A percentile compares a stretch with the other conserved stretches of the same genome.
Conservation (phyloP, 202 grass and related monocot genomes). For the Hordeum pubiflorum region DNA sequence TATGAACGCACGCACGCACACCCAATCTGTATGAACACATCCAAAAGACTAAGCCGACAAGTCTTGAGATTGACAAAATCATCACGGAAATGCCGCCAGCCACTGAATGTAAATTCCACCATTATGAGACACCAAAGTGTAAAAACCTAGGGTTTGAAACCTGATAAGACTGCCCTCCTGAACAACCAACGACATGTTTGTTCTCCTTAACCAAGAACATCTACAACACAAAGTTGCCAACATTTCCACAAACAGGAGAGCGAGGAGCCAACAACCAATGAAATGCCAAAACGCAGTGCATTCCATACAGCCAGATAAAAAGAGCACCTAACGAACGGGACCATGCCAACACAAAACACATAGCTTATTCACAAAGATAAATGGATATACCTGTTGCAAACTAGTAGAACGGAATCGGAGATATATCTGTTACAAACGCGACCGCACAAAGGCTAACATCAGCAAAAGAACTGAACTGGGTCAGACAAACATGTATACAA, state of each 20-base stretch:
- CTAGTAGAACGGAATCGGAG: constrained; percentile 36
- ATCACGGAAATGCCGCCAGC: no score
- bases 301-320: neutral
- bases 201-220: no score
- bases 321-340: neutral
- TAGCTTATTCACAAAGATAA: constrained; percentile 29
- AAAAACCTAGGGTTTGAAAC: no score
- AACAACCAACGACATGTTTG: no score
- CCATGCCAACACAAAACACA: constrained; percentile 13
- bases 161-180: no score
- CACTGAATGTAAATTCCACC: no score
- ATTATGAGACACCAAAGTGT: no score
- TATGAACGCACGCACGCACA: no score
- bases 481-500: constrained; percentile 34
- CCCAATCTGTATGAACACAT: no score
- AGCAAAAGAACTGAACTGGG: constrained; percentile 41
- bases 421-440: constrained; percentile 17
- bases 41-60: no score
- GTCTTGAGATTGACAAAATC: no score
- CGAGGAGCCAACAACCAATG: neutral
- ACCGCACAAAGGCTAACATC: neutral
- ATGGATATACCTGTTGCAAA: constrained; percentile 26
- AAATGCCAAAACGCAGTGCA: neutral
- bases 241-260: neutral
- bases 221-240: neutral